Conservation (phyloP, 768 basidiomycete species). For the Sarcomyxa edulis region DNA sequence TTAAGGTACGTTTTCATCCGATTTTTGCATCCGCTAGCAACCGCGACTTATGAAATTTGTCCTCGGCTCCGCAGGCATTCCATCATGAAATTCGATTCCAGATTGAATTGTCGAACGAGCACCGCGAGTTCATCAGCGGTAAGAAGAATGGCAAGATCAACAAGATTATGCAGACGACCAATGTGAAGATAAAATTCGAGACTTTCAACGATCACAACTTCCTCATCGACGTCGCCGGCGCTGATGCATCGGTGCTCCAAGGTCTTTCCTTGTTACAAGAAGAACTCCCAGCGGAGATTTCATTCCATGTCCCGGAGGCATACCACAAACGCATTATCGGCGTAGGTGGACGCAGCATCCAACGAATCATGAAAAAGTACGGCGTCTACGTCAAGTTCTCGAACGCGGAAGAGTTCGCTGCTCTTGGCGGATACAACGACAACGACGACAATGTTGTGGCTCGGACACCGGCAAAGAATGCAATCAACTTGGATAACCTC, state of each 20-base stretch:
- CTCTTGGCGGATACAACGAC: constrained; percentile 90
- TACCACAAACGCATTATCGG: constrained; percentile 99
- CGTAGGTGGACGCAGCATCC: constrained; percentile 95
- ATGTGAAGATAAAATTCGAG: constrained; percentile 98
- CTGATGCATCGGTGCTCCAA: constrained; percentile 78
- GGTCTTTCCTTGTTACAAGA: constrained; percentile 90
- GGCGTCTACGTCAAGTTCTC: constrained; percentile 99
- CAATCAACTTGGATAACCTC: constrained; percentile 88
- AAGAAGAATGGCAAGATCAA: constrained; percentile 99
- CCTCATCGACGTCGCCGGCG: constrained; percentile 86
- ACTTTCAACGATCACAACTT: constrained; percentile 97
- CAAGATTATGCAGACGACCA: constrained; percentile 97
- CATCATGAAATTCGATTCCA: constrained; percentile 98
- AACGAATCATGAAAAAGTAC: constrained; percentile 99
- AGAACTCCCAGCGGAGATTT: constrained; percentile 97
- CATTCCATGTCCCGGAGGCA: constrained; percentile 96
- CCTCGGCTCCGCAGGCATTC: constrained; percentile 75
- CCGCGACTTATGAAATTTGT: constrained; percentile 8
- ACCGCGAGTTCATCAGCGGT: constrained; percentile 96
- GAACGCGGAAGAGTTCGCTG: constrained; percentile 95
- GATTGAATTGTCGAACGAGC: constrained; percentile 95
- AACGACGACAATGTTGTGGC: constrained; percentile 99
- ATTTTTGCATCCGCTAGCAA: background rate
- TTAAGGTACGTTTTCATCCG: constrained; percentile 58
- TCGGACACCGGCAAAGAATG: constrained; percentile 97